A percentile compares a stretch with the other conserved stretches of the same genome.
phyloP scores from a whole-genome alignment of 495 filamentous ascomycete genomes.

The Penicillium longicatenatum region DNA sequence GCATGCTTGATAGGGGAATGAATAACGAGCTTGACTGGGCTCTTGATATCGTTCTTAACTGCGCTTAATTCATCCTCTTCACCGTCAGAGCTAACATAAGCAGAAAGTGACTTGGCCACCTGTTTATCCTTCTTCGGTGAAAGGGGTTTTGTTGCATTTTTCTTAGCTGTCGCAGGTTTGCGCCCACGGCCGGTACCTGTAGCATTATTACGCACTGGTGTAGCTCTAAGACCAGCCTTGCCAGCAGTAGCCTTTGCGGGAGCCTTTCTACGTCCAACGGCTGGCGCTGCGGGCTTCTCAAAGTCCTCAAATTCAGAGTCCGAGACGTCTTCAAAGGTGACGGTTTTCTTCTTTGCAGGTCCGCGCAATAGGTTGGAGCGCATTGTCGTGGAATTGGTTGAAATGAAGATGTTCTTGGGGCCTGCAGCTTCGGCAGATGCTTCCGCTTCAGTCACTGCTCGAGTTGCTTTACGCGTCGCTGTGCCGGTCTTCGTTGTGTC shows the following conservation, averaged over 20 bases:
- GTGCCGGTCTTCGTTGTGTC: constrained; percentile 17
- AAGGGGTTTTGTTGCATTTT: constrained; percentile 41
- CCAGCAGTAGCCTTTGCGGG: constrained; percentile 8
- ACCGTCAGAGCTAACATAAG: constrained; percentile 44
- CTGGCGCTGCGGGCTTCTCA: constrained; percentile 26
- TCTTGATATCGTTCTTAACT: constrained; percentile 42
- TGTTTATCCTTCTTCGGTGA: constrained; percentile 60
- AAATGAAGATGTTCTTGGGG: constrained; percentile 28
- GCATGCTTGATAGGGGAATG: constrained; percentile 44
- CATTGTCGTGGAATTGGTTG: constrained; percentile 34
- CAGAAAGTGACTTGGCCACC: constrained; percentile 47
- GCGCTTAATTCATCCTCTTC: constrained; percentile 55
- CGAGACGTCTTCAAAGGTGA: constrained; percentile 51
- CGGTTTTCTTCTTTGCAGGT: constrained; percentile 53
- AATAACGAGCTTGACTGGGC: constrained; percentile 30
- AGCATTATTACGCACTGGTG: constrained; percentile 50
- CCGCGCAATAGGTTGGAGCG: constrained; percentile 43
- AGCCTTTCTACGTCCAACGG: constrained; percentile 27
- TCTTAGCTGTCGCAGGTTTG: constrained; percentile 39
- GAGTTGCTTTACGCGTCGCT: constrained; percentile 29
- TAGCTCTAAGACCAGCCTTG: constrained; percentile 45
- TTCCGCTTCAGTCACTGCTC: constrained; percentile 20
- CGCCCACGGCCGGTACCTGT: constrained; percentile 35
- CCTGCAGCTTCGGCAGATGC: constrained; percentile 19
- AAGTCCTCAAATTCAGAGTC: constrained; percentile 41